Evolutionary conservation across 768 basidiomycete genomes (phyloP).

Genomic region (Tephrocybe sp.): DNA sequence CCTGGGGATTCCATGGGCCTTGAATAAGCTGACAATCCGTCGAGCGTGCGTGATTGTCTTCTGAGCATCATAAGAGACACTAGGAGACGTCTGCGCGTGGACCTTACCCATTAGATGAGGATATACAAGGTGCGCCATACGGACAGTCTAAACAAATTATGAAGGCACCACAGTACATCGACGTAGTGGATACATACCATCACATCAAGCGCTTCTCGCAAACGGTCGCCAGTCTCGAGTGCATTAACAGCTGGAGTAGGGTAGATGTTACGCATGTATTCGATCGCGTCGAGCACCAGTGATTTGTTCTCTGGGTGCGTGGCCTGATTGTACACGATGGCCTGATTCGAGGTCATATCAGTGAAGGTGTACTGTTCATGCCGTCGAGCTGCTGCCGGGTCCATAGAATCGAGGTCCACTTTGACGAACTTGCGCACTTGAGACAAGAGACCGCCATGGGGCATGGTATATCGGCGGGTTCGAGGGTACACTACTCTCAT

Average conservation of each 20-base stretch:
- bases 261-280: conserved; percentile 22
- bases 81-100: conserved; percentile 44
- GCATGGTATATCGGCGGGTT: neutral
- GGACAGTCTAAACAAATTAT: conserved; percentile 35
- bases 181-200: conserved; percentile 28
- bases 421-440: conserved; percentile 33
- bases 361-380: conserved; percentile 38
- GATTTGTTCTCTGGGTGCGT: conserved; percentile 28
- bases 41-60: conserved; percentile 43
- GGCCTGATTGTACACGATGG: conserved; percentile 38
- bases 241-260: neutral
- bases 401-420: conserved; percentile 53
- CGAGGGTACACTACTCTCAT: neutral
- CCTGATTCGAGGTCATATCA: conserved; percentile 55
- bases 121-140: conserved; percentile 42
- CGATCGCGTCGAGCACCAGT: conserved; percentile 33
- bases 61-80: conserved; percentile 39
- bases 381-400: conserved; percentile 35
- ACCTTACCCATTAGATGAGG: conserved; percentile 43
- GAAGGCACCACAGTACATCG: neutral
- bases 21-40: conserved; percentile 40
- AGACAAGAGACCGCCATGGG: conserved; percentile 28
- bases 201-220: conserved; percentile 36
- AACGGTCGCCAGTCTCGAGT: conserved; percentile 20
- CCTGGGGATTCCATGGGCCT: conserved; percentile 42